phyloP scores from a whole-genome alignment of 2,329 filamentous ascomycete species.

The Blastomyces emzantsi region DNA sequence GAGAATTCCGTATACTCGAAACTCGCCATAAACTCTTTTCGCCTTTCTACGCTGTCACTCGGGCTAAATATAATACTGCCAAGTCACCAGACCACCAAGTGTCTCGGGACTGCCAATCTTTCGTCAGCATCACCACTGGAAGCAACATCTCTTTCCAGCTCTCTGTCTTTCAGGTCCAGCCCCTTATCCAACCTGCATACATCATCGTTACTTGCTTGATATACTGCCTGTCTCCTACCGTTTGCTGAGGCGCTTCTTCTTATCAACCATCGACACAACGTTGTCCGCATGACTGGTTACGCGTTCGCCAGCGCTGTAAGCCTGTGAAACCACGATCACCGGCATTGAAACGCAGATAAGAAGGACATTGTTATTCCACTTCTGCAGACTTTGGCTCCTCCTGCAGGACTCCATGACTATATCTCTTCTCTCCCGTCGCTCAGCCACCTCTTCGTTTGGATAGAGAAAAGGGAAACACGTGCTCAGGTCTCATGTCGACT shows the following conservation, averaged over 20 bases:
- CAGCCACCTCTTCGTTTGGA: slow-evolving; percentile 21
- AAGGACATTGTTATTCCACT: not conserved
- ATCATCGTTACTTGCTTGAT: not conserved
- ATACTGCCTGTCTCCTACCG: too few relatives aligned
- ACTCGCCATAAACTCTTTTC: not conserved
- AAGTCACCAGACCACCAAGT: slow-evolving; percentile 2
- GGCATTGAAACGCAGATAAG: not conserved
- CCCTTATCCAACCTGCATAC: not conserved
- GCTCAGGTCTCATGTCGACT: slow-evolving; percentile 35
- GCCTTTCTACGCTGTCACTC: not conserved
- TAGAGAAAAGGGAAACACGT: slow-evolving; percentile 16
- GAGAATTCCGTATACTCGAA: not conserved
- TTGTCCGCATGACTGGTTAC: not conserved
- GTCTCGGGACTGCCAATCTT: not conserved
- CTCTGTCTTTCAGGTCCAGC: not conserved
- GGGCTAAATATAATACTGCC: not conserved
- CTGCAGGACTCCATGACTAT: slow-evolving; percentile 4
- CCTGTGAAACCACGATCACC: not conserved
- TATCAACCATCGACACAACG: not conserved
- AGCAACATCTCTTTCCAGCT: not conserved
- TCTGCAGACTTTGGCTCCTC: not conserved
- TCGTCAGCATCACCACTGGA: not conserved
- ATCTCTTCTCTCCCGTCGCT: slow-evolving; percentile 15
- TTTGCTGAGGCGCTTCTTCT: not conserved
- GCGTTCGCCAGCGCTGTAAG: not conserved